These are phyloP conservation scores for Fomitopsis palustris DNA, from an alignment of 1,284 basidiomycete species.

Conservation along the genomic window DNA sequence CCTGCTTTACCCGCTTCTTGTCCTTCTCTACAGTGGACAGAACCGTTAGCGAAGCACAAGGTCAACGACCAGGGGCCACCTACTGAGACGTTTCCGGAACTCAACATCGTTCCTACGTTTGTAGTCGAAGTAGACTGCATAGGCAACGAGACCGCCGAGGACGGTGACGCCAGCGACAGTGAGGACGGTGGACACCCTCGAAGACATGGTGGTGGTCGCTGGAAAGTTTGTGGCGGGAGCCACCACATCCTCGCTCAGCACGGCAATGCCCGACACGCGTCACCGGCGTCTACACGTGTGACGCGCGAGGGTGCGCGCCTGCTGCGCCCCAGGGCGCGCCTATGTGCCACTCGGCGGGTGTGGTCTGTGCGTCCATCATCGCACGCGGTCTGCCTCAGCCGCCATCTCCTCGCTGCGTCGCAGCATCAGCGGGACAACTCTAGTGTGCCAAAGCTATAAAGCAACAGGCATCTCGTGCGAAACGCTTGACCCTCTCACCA, in stretches of 20 bases:
- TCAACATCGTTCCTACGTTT: slow-evolving; percentile 83
- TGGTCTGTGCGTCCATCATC: background rate
- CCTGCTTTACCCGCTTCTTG: slow-evolving; percentile 84
- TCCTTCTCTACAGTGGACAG: slow-evolving; percentile 65
- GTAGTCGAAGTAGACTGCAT: slow-evolving; percentile 94
- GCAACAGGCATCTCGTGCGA: background rate
- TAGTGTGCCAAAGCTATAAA: background rate
- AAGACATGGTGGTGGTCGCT: slow-evolving; percentile 25
- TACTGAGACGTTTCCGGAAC: slow-evolving; percentile 89
- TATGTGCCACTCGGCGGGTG: too few relatives aligned
- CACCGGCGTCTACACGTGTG: background rate
- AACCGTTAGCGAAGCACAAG: slow-evolving; percentile 6
- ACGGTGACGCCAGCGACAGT: slow-evolving; percentile 69
- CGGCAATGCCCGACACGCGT: slow-evolving; percentile 14
- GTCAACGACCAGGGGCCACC: slow-evolving; percentile 31
- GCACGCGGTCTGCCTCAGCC: background rate
- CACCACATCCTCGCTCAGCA: slow-evolving; percentile 8
- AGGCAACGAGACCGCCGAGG: slow-evolving; percentile 64
- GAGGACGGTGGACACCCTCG: slow-evolving; percentile 32
- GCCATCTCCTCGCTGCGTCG: background rate
- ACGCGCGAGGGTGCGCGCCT: background rate
- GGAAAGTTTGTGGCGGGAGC: slow-evolving; percentile 16
- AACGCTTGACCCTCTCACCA: background rate
- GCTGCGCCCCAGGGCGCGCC: background rate
- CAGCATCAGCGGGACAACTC: background rate